These are phyloP conservation scores for Colletotrichum nymphaeae DNA, from an alignment of 2,329 filamentous ascomycete species.

Conservation along the genomic window DNA sequence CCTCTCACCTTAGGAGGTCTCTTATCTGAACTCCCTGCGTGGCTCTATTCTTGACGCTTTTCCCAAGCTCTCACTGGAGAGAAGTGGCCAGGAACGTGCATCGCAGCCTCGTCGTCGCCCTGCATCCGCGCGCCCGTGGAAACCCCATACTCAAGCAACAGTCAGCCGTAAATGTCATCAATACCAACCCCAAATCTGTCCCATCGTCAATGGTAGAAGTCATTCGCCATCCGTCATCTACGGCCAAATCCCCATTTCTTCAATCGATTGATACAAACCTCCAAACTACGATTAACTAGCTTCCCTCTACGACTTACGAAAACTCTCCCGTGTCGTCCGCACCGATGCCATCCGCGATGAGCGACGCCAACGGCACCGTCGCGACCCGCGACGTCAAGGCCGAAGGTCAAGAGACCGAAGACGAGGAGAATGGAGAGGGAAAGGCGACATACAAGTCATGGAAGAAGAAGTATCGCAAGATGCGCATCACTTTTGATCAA, in stretches of 20 bases:
- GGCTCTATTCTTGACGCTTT: conserved; percentile 26
- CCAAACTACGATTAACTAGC: conserved; percentile 6
- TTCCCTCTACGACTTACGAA: neutral
- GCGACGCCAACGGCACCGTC: conserved; percentile 40
- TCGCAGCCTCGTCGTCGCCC: conserved; percentile 34
- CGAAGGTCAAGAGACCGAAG: conserved; percentile 52
- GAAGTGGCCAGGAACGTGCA: conserved; percentile 32
- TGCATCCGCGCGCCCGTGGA: conserved; percentile 29
- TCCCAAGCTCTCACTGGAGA: conserved; percentile 35
- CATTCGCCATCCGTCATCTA: neutral
- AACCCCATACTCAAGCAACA: conserved; percentile 12
- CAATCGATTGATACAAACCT: conserved; percentile 4
- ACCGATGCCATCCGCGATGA: conserved; percentile 41
- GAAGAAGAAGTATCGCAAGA: conserved; percentile 97
- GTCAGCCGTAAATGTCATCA: conserved; percentile 24
- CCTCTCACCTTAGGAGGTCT: neutral
- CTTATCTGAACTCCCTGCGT: conserved; percentile 12
- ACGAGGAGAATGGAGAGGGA: conserved; percentile 50
- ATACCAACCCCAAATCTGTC: conserved; percentile 4
- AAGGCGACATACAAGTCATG: conserved; percentile 73
- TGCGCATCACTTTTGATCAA: conserved; percentile 82
- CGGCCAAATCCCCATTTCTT: neutral
- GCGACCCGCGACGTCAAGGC: conserved; percentile 50
- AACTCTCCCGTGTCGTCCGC: neutral
- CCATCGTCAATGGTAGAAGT: neutral